Conservation (phyloP, 257 asterid genomes). For the Fraxinus excelsior region DNA sequence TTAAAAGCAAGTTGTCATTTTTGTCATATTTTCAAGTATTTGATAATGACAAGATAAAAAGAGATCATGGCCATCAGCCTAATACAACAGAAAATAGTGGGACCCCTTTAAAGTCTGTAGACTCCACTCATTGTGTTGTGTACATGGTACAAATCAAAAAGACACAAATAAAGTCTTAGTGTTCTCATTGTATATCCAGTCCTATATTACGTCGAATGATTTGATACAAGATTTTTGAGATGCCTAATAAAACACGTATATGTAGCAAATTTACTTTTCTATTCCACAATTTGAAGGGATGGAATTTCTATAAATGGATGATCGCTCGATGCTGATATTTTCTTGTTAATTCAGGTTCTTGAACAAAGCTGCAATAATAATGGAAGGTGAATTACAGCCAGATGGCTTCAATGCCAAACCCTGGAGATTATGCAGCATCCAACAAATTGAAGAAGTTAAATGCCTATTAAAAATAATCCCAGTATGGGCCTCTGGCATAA, state of each 20-base stretch:
- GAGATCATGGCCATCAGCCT: background rate
- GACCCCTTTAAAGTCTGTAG: background rate
- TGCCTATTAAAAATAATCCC: slow-evolving; percentile 66
- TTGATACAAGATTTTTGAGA: background rate
- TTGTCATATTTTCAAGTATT: background rate
- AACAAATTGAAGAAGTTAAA: slow-evolving; percentile 75
- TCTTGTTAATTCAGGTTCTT: slow-evolving; percentile 40
- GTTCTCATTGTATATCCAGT: background rate
- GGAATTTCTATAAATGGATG: background rate
- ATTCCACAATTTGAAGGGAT: too few relatives aligned
- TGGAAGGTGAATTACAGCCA: slow-evolving; percentile 48
- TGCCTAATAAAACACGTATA: too few relatives aligned
- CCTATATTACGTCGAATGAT: background rate
- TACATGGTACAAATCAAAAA: background rate
- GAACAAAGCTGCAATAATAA: slow-evolving; percentile 68
- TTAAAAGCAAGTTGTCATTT: background rate
- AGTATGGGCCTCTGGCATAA: slow-evolving; percentile 74
- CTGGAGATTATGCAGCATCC: slow-evolving; percentile 73
- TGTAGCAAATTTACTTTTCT: too few relatives aligned
- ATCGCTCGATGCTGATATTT: background rate
- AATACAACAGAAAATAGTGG: background rate
- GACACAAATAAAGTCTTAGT: background rate
- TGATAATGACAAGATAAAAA: background rate
- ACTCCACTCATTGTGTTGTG: background rate
- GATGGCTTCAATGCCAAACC: slow-evolving; percentile 47